Evolutionary conservation across 495 filamentous ascomycete species (phyloP).

Genomic region (Collariella sp.): DNA sequence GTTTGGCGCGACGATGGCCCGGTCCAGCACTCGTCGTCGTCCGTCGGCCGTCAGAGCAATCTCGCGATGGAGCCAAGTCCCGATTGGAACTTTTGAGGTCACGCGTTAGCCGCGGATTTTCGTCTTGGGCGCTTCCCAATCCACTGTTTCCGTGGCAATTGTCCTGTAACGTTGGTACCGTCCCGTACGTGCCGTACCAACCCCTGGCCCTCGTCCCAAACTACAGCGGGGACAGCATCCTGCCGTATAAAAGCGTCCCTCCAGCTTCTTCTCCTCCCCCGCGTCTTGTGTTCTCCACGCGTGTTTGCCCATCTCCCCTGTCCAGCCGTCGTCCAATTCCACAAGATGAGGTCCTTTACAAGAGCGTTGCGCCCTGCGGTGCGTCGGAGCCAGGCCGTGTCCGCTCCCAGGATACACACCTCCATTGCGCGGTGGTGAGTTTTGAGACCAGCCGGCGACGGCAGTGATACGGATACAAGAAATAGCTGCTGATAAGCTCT

Average conservation of each 20-base stretch:
- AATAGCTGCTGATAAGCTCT: neutral
- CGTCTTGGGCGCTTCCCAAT: too few relatives aligned
- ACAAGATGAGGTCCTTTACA: conserved; percentile 59
- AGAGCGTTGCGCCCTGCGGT: conserved; percentile 60
- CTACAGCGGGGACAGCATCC: neutral
- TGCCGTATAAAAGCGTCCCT: neutral
- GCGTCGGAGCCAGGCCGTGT: conserved; percentile 42
- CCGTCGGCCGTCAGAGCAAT: neutral
- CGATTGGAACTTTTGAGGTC: conserved; percentile 17
- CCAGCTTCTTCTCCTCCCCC: neutral
- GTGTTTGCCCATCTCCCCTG: conserved; percentile 4
- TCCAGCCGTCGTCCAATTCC: neutral
- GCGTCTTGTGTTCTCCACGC: neutral
- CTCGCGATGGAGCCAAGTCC: neutral
- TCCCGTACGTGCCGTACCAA: neutral
- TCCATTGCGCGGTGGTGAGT: conserved; percentile 24
- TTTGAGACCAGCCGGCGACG: neutral
- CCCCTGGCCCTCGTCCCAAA: neutral
- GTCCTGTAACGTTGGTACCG: neutral
- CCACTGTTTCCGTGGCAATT: neutral
- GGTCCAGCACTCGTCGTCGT: neutral
- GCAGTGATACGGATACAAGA: neutral
- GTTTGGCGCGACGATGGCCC: conserved; percentile 8
- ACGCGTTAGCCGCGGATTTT: conserved; percentile 1
- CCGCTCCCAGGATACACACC: conserved; percentile 21